Evolutionary conservation across 176 grass and related monocot species (phyloP).

Genomic region (Oropetium thomaeum): DNA sequence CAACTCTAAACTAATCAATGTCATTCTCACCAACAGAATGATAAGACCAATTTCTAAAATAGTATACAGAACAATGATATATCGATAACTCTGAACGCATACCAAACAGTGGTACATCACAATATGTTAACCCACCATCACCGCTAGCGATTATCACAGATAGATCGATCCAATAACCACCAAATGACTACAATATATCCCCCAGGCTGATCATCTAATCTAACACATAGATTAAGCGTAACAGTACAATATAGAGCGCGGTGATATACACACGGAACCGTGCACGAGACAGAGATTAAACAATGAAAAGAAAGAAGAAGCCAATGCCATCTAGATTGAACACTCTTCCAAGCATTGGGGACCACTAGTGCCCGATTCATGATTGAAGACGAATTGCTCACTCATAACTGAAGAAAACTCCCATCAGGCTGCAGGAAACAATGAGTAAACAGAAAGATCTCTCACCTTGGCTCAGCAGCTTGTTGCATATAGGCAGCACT

Average conservation of each 20-base stretch:
- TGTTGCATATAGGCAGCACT: constrained; percentile 93
- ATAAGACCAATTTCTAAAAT: neutral
- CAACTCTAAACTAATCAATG: constrained; percentile 11
- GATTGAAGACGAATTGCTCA: constrained; percentile 22
- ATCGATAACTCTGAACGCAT: neutral
- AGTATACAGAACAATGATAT: neutral
- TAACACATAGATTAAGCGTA: neutral
- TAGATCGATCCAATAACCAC: constrained; percentile 6
- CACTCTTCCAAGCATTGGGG: constrained; percentile 24
- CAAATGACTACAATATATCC: constrained; percentile 18
- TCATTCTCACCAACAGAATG: constrained; percentile 9
- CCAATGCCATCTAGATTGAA: constrained; percentile 30
- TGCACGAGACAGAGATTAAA: constrained; percentile 10
- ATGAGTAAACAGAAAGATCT: constrained; percentile 36
- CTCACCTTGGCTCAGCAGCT: constrained; percentile 84
- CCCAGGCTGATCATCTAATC: constrained; percentile 21
- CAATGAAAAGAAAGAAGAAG: neutral
- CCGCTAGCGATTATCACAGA: neutral
- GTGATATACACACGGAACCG: neutral
- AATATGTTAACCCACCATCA: neutral
- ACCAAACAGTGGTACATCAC: neutral
- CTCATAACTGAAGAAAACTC: constrained; percentile 13
- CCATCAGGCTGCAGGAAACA: constrained; percentile 21
- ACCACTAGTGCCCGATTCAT: constrained; percentile 8
- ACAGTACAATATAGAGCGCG: neutral